A percentile compares a stretch with the other conserved stretches of the same genome.
Conservation (phyloP, 2,329 filamentous ascomycete genomes). For the Exophiala spinifera region DNA sequence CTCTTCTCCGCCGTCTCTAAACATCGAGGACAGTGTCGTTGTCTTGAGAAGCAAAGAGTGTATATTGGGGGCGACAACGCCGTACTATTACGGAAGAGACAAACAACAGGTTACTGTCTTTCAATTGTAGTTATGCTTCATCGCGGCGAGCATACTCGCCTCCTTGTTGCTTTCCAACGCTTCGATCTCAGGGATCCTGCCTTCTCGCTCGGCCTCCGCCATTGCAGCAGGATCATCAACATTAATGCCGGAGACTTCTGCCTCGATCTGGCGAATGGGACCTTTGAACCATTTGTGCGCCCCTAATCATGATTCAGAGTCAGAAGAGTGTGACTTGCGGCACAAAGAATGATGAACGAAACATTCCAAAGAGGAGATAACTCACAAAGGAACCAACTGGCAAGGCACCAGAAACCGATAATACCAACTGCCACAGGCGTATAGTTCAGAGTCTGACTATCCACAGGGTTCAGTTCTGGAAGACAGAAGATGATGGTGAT, state of each 20-base stretch:
- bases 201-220: conserved; percentile 38
- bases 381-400: conserved; percentile 49
- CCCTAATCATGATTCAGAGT: conserved; percentile 11
- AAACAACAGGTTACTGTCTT: neutral
- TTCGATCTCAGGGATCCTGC: conserved; percentile 22
- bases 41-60: no score
- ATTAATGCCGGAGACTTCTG: conserved; percentile 50
- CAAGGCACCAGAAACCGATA: conserved; percentile 48
- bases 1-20: no score
- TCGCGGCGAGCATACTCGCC: conserved; percentile 23
- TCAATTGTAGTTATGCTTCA: conserved; percentile 22
- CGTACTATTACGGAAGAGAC: no score
- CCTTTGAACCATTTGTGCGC: conserved; percentile 57
- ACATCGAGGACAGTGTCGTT: no score
- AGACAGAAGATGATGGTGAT: conserved; percentile 59
- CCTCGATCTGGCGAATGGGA: conserved; percentile 53
- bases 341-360: no score
- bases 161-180: conserved; percentile 9
- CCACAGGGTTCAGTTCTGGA: conserved; percentile 55
- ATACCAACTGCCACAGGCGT: conserved; percentile 59
- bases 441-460: conserved; percentile 58
- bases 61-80: no score
- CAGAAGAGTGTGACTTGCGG: no score
- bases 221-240: conserved; percentile 46
- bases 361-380: no score